Conservation (phyloP, 139 green algal species). For the Zygnema circumcarinatum region DNA sequence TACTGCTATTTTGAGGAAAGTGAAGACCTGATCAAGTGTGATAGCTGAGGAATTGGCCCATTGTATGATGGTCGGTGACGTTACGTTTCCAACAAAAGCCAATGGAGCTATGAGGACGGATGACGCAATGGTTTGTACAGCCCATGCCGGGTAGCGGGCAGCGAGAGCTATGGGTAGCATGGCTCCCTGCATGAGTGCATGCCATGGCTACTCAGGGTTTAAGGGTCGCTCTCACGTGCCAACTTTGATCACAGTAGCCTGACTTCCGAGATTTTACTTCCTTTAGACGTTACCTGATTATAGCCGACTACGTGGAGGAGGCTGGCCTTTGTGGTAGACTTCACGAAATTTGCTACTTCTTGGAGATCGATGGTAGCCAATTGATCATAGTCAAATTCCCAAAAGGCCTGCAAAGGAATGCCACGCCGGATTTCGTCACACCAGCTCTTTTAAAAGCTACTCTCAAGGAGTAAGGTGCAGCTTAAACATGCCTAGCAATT, state of each 20-base stretch:
- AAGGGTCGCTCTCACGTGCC: not conserved
- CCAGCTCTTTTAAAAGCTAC: no score
- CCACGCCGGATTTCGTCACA: no score
- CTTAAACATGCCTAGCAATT: no score
- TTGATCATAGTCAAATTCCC: not conserved
- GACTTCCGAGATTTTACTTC: no score
- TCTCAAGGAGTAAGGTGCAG: no score
- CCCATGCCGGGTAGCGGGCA: not conserved
- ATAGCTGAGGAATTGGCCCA: no score
- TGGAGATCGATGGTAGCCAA: not conserved
- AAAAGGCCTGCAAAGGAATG: not conserved
- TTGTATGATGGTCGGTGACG: not conserved
- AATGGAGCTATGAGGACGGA: not conserved
- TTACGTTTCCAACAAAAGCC: not conserved
- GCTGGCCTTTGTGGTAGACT: not conserved
- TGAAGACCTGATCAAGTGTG: no score
- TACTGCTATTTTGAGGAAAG: no score
- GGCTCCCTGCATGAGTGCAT: slow-evolving; percentile 3
- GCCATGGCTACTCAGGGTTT: not conserved
- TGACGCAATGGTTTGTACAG: not conserved
- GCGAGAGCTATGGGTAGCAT: not conserved
- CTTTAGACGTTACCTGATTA: slow-evolving; percentile 23
- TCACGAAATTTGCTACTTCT: not conserved
- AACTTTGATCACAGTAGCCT: no score
- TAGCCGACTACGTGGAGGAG: not conserved